phyloP scores from a whole-genome alignment of 345 rosid species.

The Ceriops tagal region DNA sequence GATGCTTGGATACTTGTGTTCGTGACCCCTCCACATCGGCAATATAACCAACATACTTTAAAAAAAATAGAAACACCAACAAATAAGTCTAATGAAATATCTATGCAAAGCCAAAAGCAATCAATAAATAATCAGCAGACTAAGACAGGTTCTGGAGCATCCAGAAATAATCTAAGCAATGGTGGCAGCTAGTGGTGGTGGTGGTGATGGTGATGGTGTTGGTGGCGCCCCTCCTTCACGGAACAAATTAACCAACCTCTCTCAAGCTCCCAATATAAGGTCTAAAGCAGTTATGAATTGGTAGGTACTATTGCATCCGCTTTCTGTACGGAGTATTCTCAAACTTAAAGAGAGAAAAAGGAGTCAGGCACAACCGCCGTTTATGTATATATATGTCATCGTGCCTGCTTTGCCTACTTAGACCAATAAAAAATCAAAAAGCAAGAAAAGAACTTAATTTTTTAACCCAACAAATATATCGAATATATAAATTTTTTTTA shows the following conservation, averaged over 20 bases:
- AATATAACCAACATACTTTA: not conserved
- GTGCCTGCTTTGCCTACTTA: too few species aligned
- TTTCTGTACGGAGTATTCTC: conserved; percentile 7
- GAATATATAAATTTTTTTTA: too few species aligned
- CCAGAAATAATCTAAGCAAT: conserved; percentile 11
- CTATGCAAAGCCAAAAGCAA: conserved; percentile 2
- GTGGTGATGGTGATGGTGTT: not conserved
- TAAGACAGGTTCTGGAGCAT: conserved; percentile 1
- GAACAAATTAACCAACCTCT: conserved; percentile 11
- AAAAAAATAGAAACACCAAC: not conserved
- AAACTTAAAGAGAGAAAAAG: conserved; percentile 1
- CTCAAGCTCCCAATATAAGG: not conserved
- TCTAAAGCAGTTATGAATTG: conserved; percentile 9
- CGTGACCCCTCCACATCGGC: not conserved
- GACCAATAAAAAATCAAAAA: too few species aligned
- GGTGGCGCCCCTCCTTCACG: conserved; percentile 19
- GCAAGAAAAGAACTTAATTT: too few species aligned
- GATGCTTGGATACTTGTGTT: not conserved
- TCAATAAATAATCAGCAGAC: not conserved
- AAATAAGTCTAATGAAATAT: conserved; percentile 14
- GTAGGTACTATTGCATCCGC: conserved; percentile 41
- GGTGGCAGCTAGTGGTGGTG: not conserved
- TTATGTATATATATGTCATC: too few species aligned
- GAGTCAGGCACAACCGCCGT: too few species aligned
- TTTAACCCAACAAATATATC: too few species aligned